Percentiles rank a stretch among this genome's conserved stretches.
These are phyloP conservation scores for Peterozyma toletana DNA, from an alignment of 805 yeast species.

Conservation along the genomic window DNA sequence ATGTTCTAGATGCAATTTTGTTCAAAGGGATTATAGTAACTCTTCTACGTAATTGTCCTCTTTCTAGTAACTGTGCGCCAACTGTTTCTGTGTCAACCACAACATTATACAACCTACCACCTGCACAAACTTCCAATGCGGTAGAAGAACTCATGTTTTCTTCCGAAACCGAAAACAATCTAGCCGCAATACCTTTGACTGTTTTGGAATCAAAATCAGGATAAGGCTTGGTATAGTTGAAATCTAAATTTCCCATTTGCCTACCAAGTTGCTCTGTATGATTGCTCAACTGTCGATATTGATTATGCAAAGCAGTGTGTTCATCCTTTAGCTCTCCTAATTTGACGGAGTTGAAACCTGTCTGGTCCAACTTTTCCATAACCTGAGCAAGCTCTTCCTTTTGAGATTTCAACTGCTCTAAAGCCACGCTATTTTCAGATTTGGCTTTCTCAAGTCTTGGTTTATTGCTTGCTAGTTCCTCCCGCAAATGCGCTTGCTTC, in stretches of 20 bases:
- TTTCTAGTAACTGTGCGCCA: conserved; percentile 76
- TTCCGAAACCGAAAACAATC: conserved; percentile 60
- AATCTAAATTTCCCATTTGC: conserved; percentile 66
- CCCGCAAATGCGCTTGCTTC: conserved; percentile 47
- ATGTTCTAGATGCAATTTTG: conserved; percentile 59
- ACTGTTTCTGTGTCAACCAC: conserved; percentile 84
- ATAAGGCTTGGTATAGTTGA: conserved; percentile 60
- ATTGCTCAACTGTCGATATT: conserved; percentile 33
- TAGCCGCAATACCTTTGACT: conserved; percentile 88
- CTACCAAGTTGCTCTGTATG: conserved; percentile 53
- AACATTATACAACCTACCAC: conserved; percentile 81
- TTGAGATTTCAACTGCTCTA: conserved; percentile 35
- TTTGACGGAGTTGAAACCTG: conserved; percentile 51
- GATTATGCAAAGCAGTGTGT: conserved; percentile 35
- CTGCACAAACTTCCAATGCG: conserved; percentile 92
- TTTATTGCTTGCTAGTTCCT: conserved; percentile 38
- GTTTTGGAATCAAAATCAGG: conserved; percentile 50
- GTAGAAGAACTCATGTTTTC: conserved; percentile 53
- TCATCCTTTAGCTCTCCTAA: conserved; percentile 36
- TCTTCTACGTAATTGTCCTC: conserved; percentile 70
- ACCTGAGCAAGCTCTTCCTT: conserved; percentile 28
- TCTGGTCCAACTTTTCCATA: conserved; percentile 32
- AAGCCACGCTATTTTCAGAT: conserved; percentile 32
- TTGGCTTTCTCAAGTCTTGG: conserved; percentile 48
- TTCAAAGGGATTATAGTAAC: conserved; percentile 91